A percentile compares a stretch with the other conserved stretches of the same genome.
phyloP scores from a whole-genome alignment of 2,329 filamentous ascomycete species.

The Zalaria obscura region DNA sequence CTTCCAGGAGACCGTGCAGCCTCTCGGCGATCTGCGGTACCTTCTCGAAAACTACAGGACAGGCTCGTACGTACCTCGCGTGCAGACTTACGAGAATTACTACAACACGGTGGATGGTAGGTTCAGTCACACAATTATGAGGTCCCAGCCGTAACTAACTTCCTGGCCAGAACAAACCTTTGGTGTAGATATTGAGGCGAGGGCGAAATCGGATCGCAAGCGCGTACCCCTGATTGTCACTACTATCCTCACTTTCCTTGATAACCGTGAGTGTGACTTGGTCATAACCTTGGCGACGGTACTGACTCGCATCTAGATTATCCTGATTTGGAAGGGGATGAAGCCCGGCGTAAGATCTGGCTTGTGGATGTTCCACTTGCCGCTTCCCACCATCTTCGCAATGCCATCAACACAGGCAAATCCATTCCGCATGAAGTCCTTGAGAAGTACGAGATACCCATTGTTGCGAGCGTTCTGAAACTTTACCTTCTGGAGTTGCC shows the following conservation, averaged over 20 bases:
- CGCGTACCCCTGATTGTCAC: conserved; percentile 87
- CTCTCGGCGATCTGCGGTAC: conserved; percentile 76
- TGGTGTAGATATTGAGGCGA: conserved; percentile 91
- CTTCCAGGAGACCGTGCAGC: conserved; percentile 98
- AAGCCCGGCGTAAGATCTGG: conserved; percentile 86
- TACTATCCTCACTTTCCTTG: conserved; percentile 83
- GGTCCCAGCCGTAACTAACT: background rate
- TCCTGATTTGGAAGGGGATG: conserved; percentile 91
- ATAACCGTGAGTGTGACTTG: conserved; percentile 46
- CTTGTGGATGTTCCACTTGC: conserved; percentile 77
- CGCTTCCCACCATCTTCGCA: conserved; percentile 72
- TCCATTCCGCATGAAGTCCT: conserved; percentile 61
- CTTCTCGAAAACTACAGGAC: conserved; percentile 94
- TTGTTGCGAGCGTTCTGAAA: conserved; percentile 83
- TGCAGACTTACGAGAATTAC: conserved; percentile 95
- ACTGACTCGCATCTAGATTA: conserved; percentile 44
- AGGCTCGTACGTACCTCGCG: conserved; percentile 78
- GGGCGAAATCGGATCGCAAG: conserved; percentile 87
- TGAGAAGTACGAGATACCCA: conserved; percentile 82
- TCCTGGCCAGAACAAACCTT: conserved; percentile 69
- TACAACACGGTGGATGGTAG: conserved; percentile 83
- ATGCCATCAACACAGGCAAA: conserved; percentile 77
- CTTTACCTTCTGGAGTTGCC: conserved; percentile 90
- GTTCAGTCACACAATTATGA: conserved; percentile 4
- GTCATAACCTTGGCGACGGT: conserved; percentile 5